Evolutionary conservation across 169 alveolate species (phyloP).

Genomic region (Perkinsus chesapeaki): DNA sequence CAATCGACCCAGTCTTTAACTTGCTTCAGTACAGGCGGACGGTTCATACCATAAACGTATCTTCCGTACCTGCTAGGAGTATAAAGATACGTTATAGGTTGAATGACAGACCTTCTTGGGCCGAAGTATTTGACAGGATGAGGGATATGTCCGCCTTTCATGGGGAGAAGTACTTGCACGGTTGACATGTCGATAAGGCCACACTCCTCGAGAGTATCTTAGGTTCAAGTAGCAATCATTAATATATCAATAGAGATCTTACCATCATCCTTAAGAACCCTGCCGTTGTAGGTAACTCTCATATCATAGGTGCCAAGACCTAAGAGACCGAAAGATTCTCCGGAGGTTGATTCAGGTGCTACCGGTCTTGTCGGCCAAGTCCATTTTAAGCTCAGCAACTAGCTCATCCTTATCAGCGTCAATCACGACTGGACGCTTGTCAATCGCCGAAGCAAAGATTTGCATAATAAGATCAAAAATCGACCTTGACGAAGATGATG

Average conservation of each 20-base stretch:
- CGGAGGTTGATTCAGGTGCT: neutral
- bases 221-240: neutral
- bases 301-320: neutral
- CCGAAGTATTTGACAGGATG: neutral
- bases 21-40: neutral
- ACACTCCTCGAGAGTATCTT: neutral
- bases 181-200: neutral
- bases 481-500: neutral
- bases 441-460: neutral
- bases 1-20: neutral
- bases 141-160: neutral
- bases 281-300: neutral
- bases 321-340: neutral
- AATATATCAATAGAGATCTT: neutral
- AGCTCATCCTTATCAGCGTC: neutral
- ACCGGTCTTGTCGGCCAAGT: neutral
- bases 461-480: neutral
- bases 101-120: neutral
- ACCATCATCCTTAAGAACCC: neutral
- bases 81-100: neutral
- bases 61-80: neutral
- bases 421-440: neutral
- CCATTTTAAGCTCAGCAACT: neutral
- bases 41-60: neutral
- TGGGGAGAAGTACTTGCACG: neutral